Base-by-base conservation (phyloP, 2,329 filamentous ascomycete genomes). In the Coniochaeta sp. region DNA sequence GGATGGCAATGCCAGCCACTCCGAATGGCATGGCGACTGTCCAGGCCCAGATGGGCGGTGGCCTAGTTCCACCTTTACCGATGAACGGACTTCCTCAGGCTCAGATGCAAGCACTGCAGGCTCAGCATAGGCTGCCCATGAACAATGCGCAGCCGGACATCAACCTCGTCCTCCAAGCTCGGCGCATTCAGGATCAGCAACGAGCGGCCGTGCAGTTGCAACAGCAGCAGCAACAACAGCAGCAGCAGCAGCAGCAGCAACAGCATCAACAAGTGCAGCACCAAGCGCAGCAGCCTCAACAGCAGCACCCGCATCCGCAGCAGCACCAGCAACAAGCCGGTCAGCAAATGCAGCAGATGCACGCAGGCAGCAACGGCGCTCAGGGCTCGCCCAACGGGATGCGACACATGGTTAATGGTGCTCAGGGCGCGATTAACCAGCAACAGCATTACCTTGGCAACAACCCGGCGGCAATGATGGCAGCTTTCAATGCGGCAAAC, bases 1-100 rank as follows among this genome's bases (percentile, higher is more conserved):
- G 81, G n/a, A 76, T 84, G 67, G 76, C 81, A 1, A 80, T 85
- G 70, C 79, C 84, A 72, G 75, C 76, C 67, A 74, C 82, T 65
- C 70, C 79, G 67, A 79, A 80, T 69, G 72, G 81, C 69, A 79
- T 84, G 73, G 67, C 79, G 59, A 75, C 71, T 9, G 73, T 79
- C 9, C 73, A 76, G 50, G 73, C 75, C n/a, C 84, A 79, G 69
- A 78, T 82, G 72, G 73, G 72, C 63, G 79, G 75, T 59, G 81
- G 73, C 63, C 81, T 78, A 52, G 79, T 77, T 61, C 81, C 76
- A 28, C 84, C 77, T 2, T 80, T 85, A 69, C 81, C 84, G 47
- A 82, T 89, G 77, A 85, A 84, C 62, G 82, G 83, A 54, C 79
- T 89, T 26, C 85, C 87, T 40, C 88, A 90, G 69, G 86, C 88